Percentiles rank a stretch among this genome's conserved stretches.
phyloP scores from a whole-genome alignment of 2,329 filamentous ascomycete species.

The Penicillium freii region DNA sequence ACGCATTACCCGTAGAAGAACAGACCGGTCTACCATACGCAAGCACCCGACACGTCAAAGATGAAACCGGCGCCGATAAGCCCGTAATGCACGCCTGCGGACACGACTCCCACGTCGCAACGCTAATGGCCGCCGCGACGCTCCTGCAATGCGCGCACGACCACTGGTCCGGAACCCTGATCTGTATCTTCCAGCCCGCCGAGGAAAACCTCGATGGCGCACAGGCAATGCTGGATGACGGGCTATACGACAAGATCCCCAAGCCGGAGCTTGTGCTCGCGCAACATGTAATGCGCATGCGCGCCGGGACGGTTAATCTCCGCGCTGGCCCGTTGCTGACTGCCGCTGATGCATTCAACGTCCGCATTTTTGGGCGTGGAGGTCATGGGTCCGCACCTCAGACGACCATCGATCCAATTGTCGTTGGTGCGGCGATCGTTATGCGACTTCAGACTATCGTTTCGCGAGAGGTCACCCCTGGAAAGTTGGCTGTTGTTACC shows the following conservation, averaged over 20 bases:
- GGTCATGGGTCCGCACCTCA: slow-evolving; percentile 48
- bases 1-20: slow-evolving; percentile 60
- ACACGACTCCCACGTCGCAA: slow-evolving; percentile 64
- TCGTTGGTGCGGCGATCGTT: slow-evolving; percentile 46
- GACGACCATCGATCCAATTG: slow-evolving; percentile 47
- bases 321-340: slow-evolving; percentile 36
- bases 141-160: slow-evolving; percentile 45
- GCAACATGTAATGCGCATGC: slow-evolving; percentile 51
- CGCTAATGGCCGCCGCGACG: slow-evolving; percentile 56
- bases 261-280: slow-evolving; percentile 58
- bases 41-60: slow-evolving; percentile 47
- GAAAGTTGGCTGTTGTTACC: slow-evolving; percentile 47
- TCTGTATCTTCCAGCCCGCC: slow-evolving; percentile 62
- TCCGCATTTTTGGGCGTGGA: slow-evolving; percentile 43
- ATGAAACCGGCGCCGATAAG: slow-evolving; percentile 49
- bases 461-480: slow-evolving; percentile 39
- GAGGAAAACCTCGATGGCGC: slow-evolving; percentile 62
- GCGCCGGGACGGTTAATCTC: slow-evolving; percentile 37
- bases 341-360: slow-evolving; percentile 38
- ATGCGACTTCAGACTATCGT: slow-evolving; percentile 43
- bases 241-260: slow-evolving; percentile 54
- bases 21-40: slow-evolving; percentile 56
- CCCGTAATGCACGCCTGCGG: slow-evolving; percentile 69
- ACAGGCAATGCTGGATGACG: slow-evolving; percentile 57
- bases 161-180: slow-evolving; percentile 58